phyloP scores from a whole-genome alignment of 768 basidiomycete genomes.

The Filobasidium floriforme region DNA sequence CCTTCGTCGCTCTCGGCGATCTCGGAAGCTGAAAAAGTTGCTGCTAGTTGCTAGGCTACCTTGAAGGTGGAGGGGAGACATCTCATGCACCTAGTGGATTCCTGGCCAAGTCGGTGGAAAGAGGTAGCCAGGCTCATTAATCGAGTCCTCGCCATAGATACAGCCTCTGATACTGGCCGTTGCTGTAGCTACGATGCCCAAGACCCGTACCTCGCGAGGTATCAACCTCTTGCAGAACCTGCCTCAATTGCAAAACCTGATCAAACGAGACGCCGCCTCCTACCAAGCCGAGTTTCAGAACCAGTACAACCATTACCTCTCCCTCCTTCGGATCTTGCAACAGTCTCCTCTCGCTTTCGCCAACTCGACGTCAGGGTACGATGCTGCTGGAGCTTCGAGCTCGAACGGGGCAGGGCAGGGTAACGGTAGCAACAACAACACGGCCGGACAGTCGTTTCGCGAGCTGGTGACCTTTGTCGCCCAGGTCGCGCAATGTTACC shows the following conservation, averaged over 20 bases:
- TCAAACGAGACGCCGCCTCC: conserved; percentile 80
- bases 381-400: conserved; percentile 17
- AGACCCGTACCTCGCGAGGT: conserved; percentile 36
- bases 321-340: conserved; percentile 73
- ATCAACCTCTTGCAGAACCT: conserved; percentile 78
- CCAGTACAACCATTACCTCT: conserved; percentile 93
- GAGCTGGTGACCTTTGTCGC: conserved; percentile 87
- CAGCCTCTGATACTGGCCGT: too few species aligned
- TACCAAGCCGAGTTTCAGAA: conserved; percentile 94
- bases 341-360: conserved; percentile 54
- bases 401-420: conserved; percentile 3
- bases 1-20: too few species aligned
- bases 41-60: too few species aligned
- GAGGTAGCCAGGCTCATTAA: too few species aligned
- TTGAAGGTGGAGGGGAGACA: too few species aligned
- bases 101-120: too few species aligned
- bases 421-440: conserved; percentile 22
- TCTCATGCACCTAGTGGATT: too few species aligned
- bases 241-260: conserved; percentile 90
- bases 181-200: conserved; percentile 12
- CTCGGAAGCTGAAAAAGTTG: too few species aligned
- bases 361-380: conserved; percentile 19
- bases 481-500: conserved; percentile 91
- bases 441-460: conserved; percentile 61
- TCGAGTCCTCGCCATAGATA: too few species aligned